These are phyloP conservation scores for Chalciporus pseudorubinellus DNA, from an alignment of 768 basidiomycete species.

Conservation along the genomic window DNA sequence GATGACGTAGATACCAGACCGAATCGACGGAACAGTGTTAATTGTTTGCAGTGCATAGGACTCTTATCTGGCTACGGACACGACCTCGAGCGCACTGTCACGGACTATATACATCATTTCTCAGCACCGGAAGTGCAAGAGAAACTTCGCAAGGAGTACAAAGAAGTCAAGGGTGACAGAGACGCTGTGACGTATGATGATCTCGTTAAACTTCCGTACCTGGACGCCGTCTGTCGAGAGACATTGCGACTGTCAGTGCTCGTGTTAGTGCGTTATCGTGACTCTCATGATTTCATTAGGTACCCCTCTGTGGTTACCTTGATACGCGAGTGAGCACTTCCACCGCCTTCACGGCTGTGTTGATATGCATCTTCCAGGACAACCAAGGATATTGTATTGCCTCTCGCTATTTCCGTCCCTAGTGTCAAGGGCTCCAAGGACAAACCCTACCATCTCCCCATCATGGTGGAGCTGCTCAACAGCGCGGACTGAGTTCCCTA, in stretches of 20 bases:
- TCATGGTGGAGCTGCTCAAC: conserved; percentile 2
- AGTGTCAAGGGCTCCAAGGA: conserved; percentile 30
- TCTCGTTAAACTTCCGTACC: conserved; percentile 36
- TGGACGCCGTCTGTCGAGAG: conserved; percentile 34
- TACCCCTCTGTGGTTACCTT: neutral
- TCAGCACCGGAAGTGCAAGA: conserved; percentile 39
- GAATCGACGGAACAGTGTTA: neutral
- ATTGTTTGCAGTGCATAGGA: conserved; percentile 27
- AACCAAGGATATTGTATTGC: conserved; percentile 39
- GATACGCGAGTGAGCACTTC: neutral
- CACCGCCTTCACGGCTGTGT: neutral
- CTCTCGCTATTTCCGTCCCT: conserved; percentile 40
- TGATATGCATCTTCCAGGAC: conserved; percentile 4
- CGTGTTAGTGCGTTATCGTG: conserved; percentile 7
- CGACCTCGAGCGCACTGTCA: conserved; percentile 25
- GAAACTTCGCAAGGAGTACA: conserved; percentile 38
- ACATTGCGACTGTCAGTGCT: neutral
- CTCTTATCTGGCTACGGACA: conserved; percentile 50
- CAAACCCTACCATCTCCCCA: neutral
- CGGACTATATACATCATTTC: no score
- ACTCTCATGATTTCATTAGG: conserved; percentile 1
- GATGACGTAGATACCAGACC: conserved; percentile 40
- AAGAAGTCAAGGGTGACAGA: conserved; percentile 13
- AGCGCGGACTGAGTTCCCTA: no score
- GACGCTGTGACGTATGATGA: conserved; percentile 36